A percentile compares a stretch with the other conserved stretches of the same genome.
Evolutionary conservation across 805 yeast genomes (phyloP).

Genomic region (Kodamaea restingae): DNA sequence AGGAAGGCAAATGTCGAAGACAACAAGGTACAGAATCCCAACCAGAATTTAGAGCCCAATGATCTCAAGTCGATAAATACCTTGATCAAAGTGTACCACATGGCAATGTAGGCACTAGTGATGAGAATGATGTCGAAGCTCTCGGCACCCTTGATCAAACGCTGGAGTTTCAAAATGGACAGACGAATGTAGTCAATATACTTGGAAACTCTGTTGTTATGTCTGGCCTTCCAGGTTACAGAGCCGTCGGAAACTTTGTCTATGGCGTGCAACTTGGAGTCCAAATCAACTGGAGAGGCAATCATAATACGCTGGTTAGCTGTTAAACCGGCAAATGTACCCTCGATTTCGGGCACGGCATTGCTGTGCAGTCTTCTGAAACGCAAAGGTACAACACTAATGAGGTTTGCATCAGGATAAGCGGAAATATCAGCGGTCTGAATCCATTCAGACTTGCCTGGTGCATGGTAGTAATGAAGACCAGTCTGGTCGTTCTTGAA

Average conservation of each 20-base stretch:
- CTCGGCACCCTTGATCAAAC: constrained; percentile 66
- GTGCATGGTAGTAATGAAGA: constrained; percentile 34
- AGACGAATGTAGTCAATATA: constrained; percentile 50
- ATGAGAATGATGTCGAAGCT: constrained; percentile 79
- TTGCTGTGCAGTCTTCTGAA: constrained; percentile 46
- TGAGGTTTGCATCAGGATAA: constrained; percentile 43
- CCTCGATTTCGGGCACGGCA: constrained; percentile 39
- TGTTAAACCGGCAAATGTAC: constrained; percentile 37
- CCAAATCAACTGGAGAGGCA: constrained; percentile 27
- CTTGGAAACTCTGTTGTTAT: constrained; percentile 51
- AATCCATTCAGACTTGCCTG: constrained; percentile 44
- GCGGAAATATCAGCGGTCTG: constrained; percentile 40
- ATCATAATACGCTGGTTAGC: constrained; percentile 43
- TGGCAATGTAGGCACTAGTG: constrained; percentile 76
- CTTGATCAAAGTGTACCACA: constrained; percentile 77
- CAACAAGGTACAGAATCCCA: constrained; percentile 72
- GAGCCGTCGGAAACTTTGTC: constrained; percentile 24
- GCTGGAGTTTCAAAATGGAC: constrained; percentile 37
- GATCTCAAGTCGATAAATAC: constrained; percentile 72
- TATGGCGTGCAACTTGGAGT: constrained; percentile 19
- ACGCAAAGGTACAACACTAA: constrained; percentile 51
- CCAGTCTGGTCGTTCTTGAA: constrained; percentile 31
- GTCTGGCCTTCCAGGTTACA: constrained; percentile 55
- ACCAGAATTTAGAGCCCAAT: constrained; percentile 83
- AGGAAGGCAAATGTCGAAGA: constrained; percentile 81